A percentile compares a stretch with the other conserved stretches of the same genome.
Evolutionary conservation across 1,284 basidiomycete species (phyloP).

Genomic region (Heliocybe sulcata): DNA sequence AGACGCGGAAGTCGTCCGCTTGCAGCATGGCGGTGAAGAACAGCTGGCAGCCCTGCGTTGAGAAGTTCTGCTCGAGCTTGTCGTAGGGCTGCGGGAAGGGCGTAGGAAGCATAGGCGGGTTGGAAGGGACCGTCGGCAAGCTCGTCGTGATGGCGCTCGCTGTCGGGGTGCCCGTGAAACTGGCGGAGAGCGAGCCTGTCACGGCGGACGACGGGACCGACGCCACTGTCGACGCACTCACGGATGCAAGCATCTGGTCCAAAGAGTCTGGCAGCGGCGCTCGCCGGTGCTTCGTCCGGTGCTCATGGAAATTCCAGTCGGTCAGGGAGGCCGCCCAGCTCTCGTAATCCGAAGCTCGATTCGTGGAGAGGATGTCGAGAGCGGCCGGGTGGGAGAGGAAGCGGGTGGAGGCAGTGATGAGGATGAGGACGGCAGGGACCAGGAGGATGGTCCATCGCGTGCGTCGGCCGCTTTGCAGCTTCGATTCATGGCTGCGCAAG

Average conservation of each 20-base stretch:
- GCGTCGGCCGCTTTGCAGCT: conserved; percentile 33
- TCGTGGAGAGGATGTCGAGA: conserved; percentile 34
- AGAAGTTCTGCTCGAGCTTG: conserved; percentile 55
- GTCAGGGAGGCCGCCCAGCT: conserved; percentile 15
- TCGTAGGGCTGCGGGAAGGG: conserved; percentile 78
- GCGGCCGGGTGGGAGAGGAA: conserved; percentile 38
- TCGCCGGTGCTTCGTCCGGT: conserved; percentile 13
- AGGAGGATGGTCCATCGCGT: conserved; percentile 43
- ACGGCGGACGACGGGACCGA: conserved; percentile 2
- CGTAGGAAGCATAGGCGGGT: conserved; percentile 44
- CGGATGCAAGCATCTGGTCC: background rate
- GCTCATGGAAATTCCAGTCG: conserved; percentile 21
- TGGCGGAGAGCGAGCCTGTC: conserved; percentile 7
- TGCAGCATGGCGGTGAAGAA: conserved; percentile 73
- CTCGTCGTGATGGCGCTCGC: conserved; percentile 4
- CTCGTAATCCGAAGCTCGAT: conserved; percentile 15
- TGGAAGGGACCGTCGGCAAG: conserved; percentile 22
- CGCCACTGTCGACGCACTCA: background rate
- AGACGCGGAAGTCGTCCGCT: conserved; percentile 50
- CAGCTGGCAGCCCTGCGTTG: conserved; percentile 49
- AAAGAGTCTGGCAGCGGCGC: conserved; percentile 22
- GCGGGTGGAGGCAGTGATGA: conserved; percentile 45
- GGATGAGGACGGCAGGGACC: conserved; percentile 43
- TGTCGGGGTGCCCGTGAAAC: conserved; percentile 10
- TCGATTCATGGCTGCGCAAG: conserved; percentile 13